Conservation (phyloP, 1,284 basidiomycete species). For the Microbotryomycetes sp. region DNA sequence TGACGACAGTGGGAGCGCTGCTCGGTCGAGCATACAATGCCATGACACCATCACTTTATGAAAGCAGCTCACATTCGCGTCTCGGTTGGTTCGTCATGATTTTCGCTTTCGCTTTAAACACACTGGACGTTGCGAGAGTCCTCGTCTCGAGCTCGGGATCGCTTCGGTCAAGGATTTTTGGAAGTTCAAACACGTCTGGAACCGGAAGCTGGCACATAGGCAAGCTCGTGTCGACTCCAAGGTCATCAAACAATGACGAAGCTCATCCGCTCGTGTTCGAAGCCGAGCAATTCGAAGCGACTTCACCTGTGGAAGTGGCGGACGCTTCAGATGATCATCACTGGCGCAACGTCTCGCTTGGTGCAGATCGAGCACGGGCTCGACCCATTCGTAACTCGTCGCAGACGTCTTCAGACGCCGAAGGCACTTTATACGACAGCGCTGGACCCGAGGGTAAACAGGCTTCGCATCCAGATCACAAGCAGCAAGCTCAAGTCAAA, state of each 20-base stretch:
- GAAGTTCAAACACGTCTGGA: conserved; percentile 5
- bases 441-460: conserved; percentile 11
- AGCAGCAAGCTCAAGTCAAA: background rate
- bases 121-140: conserved; percentile 55
- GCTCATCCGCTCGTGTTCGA: background rate
- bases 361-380: conserved; percentile 16
- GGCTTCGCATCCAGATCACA: background rate
- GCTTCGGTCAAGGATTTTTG: background rate
- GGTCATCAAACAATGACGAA: conserved; percentile 38
- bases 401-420: conserved; percentile 23
- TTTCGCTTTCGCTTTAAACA: conserved; percentile 54
- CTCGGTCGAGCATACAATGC: conserved; percentile 56
- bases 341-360: conserved; percentile 15
- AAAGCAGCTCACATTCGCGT: conserved; percentile 56
- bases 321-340: conserved; percentile 4
- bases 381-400: conserved; percentile 19
- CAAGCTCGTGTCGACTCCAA: background rate
- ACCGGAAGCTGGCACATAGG: background rate
- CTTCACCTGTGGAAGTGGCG: conserved; percentile 16
- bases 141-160: conserved; percentile 21
- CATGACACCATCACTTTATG: conserved; percentile 67
- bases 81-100: conserved; percentile 60
- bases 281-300: background rate
- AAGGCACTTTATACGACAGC: conserved; percentile 24
- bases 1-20: conserved; percentile 54